Evolutionary conservation across 345 rosid species (phyloP), one percentile per base, ranked within the genome.

Genomic region (Melaleuca alternifolia): DNA sequence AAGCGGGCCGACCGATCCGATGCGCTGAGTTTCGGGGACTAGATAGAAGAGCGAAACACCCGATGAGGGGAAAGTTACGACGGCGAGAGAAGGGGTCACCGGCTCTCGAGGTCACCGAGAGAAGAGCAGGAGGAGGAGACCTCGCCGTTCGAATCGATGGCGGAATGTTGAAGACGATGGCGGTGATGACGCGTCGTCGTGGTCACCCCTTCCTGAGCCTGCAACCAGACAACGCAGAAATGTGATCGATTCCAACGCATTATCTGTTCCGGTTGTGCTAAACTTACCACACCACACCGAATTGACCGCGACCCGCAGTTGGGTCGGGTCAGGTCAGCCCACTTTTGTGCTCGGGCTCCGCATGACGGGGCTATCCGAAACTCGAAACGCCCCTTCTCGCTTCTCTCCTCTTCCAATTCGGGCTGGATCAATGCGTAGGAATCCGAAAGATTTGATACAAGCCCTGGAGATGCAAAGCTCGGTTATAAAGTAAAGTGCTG

Each of bases 381-480:
- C 81, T 71, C 8, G 46, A 65, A 16, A 11, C 0, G 23, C 77
- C 26, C 26, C 24, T 30, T 65, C 77, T 33, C 33, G 77, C 77
- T 13, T 30, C 56, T 62, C 76, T 62, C 52, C 53, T 14, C 16
- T 51, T 16, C 53, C 14, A 51, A 51, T 51, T 51, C 53, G 18
- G 15, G 53, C 53, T 51, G 6, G 15, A 51, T 14, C 53, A 13
- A 14, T 6, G 53, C 53, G 6, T 51, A 14, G 13, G 53, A n/a
- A n/a, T n/a, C n/a, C n/a, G n/a, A 51, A 51, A 13, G 18, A 51
- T 14, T 6, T 3, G 23, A 30, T n/a, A 0, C 37, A 6, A 1
- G 71, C 16, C 1, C 8, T 0, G 33, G 65, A 30, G 0, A 61
- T 13, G 6, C 28, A 0, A 15, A 7, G 11, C 10, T 62, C 11